Evolutionary conservation across 306 rosid species (phyloP).

Genomic region (Quercus agrifolia): DNA sequence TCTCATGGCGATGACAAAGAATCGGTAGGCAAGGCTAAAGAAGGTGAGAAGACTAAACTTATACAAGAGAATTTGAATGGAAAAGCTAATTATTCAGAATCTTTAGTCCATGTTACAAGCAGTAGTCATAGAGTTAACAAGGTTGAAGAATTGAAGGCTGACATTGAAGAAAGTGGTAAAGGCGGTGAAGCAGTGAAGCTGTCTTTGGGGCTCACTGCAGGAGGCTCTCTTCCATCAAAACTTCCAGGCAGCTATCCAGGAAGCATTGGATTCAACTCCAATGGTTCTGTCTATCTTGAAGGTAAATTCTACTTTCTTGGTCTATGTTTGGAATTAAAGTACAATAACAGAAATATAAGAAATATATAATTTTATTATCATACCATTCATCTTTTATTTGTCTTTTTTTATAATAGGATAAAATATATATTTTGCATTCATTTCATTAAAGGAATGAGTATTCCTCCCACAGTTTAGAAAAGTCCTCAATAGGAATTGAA

Average conservation of each 20-base stretch:
- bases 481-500: too few relatives aligned
- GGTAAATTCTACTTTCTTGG: slow-evolving; percentile 39
- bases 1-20: slow-evolving; percentile 36
- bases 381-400: too few relatives aligned
- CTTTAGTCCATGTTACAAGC: slow-evolving; percentile 47
- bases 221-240: slow-evolving; percentile 53
- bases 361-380: too few relatives aligned
- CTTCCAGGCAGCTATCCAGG: slow-evolving; percentile 82
- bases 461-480: too few relatives aligned
- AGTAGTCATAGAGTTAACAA: slow-evolving; percentile 38
- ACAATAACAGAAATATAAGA: too few relatives aligned
- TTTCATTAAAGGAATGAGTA: too few relatives aligned
- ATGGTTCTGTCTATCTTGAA: slow-evolving; percentile 84
- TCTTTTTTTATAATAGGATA: too few relatives aligned
- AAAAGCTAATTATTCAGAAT: slow-evolving; percentile 60
- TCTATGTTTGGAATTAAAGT: too few relatives aligned
- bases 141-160: slow-evolving; percentile 56
- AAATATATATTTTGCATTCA: too few relatives aligned
- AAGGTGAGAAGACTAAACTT: slow-evolving; percentile 73
- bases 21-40: slow-evolving; percentile 36
- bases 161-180: slow-evolving; percentile 33
- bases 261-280: slow-evolving; percentile 91
- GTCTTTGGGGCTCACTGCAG: slow-evolving; percentile 65
- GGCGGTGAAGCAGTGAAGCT: slow-evolving; percentile 49
- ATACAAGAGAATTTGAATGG: slow-evolving; percentile 40